These are phyloP conservation scores for Talaromyces sp. DNA, from an alignment of 2,329 filamentous ascomycete species.

Conservation along the genomic window DNA sequence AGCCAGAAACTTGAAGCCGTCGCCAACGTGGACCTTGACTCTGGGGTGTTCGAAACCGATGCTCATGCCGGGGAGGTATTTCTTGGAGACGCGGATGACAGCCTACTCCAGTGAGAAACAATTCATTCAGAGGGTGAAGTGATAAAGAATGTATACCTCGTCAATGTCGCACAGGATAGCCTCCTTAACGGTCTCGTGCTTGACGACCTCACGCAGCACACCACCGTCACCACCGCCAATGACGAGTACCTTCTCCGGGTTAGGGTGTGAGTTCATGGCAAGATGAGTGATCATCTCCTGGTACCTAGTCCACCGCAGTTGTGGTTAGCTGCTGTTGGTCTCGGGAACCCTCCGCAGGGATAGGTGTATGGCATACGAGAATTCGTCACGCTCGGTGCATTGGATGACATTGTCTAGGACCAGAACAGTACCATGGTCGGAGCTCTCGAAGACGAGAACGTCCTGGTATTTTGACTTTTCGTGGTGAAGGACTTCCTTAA, in stretches of 20 bases:
- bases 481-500: conserved; percentile 97
- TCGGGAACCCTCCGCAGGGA: not conserved
- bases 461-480: conserved; percentile 99
- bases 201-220: conserved; percentile 96
- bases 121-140: not conserved
- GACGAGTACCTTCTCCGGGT: conserved; percentile 97
- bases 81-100: conserved; percentile 95
- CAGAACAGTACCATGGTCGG: conserved; percentile 90
- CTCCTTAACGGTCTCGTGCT: conserved; percentile 96
- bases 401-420: conserved; percentile 99
- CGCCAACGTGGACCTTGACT: conserved; percentile 84
- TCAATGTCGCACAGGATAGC: conserved; percentile 97
- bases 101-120: conserved; percentile 46
- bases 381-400: conserved; percentile 97
- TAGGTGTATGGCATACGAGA: conserved; percentile 55
- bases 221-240: conserved; percentile 97
- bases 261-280: conserved; percentile 95
- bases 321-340: not conserved
- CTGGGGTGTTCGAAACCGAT: conserved; percentile 91
- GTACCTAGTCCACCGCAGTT: conserved; percentile 49
- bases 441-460: conserved; percentile 97
- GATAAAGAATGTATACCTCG: conserved; percentile 53
- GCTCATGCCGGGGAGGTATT: conserved; percentile 93
- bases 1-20: conserved; percentile 97
- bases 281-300: conserved; percentile 99